phyloP scores from a whole-genome alignment of 805 yeast species.

The Diddensiella transvaalensis region DNA sequence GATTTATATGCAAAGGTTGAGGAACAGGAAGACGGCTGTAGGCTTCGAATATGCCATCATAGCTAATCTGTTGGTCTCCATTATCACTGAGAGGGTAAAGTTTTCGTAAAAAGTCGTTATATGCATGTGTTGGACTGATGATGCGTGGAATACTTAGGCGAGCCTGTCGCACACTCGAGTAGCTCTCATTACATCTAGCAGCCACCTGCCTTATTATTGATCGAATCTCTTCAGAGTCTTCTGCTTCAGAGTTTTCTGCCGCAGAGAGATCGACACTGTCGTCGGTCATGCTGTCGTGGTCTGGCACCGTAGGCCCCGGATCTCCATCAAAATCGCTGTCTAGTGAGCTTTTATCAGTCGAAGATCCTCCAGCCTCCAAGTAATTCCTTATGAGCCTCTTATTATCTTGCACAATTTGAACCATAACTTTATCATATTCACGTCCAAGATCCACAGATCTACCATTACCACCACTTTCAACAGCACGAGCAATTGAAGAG shows the following conservation, averaged over 20 bases:
- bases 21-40: conserved; percentile 35
- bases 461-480: background rate
- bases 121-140: conserved; percentile 17
- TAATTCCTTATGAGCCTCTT: background rate
- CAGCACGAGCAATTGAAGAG: background rate
- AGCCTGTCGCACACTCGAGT: conserved; percentile 11
- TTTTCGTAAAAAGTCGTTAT: conserved; percentile 24
- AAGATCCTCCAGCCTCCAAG: no score
- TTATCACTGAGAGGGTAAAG: conserved; percentile 17
- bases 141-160: conserved; percentile 10
- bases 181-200: conserved; percentile 9
- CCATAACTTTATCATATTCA: conserved; percentile 20
- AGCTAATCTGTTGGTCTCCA: conserved; percentile 8
- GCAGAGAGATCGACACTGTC: no score
- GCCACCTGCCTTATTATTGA: conserved; percentile 6
- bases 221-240: background rate
- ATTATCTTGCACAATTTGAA: conserved; percentile 12
- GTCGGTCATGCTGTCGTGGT: no score
- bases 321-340: background rate
- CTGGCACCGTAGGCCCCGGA: no score
- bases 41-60: conserved; percentile 21
- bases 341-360: background rate
- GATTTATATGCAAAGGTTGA: conserved; percentile 31
- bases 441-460: conserved; percentile 14
- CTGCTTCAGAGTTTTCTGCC: no score